Evolutionary conservation across 768 basidiomycete species (phyloP).

Genomic region (Neoboletus magnificus): DNA sequence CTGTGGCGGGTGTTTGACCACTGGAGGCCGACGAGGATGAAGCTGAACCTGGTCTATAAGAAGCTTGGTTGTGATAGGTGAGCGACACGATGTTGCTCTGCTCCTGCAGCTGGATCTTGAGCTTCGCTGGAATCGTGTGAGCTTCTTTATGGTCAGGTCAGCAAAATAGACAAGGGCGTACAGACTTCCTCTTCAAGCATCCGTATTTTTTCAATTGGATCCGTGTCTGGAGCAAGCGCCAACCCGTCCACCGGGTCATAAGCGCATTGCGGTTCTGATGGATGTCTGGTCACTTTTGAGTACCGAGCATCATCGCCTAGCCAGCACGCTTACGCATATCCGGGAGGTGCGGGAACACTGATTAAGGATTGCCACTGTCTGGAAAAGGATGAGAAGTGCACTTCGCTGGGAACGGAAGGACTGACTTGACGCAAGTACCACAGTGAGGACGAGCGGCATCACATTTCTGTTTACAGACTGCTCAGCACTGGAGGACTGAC

Average conservation of each 20-base stretch:
- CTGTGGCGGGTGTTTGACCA: constrained; percentile 7
- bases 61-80: constrained; percentile 14
- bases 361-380: constrained; percentile 82
- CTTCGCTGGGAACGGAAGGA: constrained; percentile 12
- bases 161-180: constrained; percentile 30
- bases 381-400: constrained; percentile 9
- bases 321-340: constrained; percentile 62
- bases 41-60: constrained; percentile 19
- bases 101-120: constrained; percentile 62
- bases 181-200: constrained; percentile 77
- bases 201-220: constrained; percentile 76
- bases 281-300: constrained; percentile 52
- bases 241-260: constrained; percentile 87
- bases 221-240: constrained; percentile 69
- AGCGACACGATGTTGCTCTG: constrained; percentile 38
- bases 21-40: constrained; percentile 22
- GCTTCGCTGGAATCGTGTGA: constrained; percentile 44
- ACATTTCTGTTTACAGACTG: constrained; percentile 60
- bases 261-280: constrained; percentile 78
- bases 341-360: constrained; percentile 80
- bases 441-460: constrained; percentile 86
- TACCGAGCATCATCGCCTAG: background rate
- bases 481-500: constrained; percentile 1
- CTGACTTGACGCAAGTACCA: constrained; percentile 78
- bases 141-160: constrained; percentile 1